phyloP scores from a whole-genome alignment of 371 early-diverging fungal species.

The Mucor plumbeus region DNA sequence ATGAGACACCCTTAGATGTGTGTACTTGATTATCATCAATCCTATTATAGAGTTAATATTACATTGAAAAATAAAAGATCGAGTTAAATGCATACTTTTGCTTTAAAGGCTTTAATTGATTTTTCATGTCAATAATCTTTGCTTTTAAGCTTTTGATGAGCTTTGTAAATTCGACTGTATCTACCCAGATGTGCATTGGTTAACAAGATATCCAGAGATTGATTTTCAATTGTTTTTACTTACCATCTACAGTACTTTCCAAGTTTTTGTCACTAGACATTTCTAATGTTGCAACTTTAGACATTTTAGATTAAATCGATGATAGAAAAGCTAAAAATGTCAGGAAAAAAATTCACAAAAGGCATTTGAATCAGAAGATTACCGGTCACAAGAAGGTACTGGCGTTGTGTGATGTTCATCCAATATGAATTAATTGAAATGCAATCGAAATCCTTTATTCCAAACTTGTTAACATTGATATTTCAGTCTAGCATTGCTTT shows the following conservation, averaged over 20 bases:
- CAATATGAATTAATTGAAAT: not conserved
- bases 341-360: conserved; percentile 7
- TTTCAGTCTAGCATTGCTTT: no score
- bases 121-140: conserved; percentile 60
- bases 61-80: not conserved
- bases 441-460: not conserved
- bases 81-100: conserved; percentile 43
- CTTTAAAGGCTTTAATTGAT: conserved; percentile 59
- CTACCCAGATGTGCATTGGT: conserved; percentile 1
- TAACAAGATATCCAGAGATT: not conserved
- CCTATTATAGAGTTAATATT: conserved; percentile 26
- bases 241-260: conserved; percentile 8
- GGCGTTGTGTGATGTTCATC: not conserved
- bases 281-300: conserved; percentile 11
- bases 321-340: not conserved
- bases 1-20: conserved; percentile 82
- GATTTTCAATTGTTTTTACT: not conserved
- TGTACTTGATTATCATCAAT: conserved; percentile 61
- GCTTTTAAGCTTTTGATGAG: conserved; percentile 55
- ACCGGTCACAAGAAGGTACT: conserved; percentile 1
- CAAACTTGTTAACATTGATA: not conserved
- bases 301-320: conserved; percentile 11
- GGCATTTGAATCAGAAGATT: conserved; percentile 4
- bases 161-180: conserved; percentile 44
- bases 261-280: conserved; percentile 6